Percentiles rank a stretch among this genome's conserved stretches.
Evolutionary conservation across 345 rosid genomes (phyloP).

Genomic region (Firmiana major): DNA sequence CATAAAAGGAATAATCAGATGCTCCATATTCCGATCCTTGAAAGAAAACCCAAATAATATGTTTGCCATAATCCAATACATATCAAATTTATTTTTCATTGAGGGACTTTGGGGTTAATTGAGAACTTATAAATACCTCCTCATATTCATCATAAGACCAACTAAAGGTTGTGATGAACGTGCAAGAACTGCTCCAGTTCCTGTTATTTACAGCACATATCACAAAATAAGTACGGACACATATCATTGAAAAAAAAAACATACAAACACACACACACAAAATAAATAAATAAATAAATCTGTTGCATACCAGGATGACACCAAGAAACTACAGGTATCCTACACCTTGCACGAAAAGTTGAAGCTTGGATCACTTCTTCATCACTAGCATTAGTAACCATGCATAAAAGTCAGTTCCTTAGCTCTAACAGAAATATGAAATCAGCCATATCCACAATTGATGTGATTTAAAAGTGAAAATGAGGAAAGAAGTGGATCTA

Average conservation of each 20-base stretch:
- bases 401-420: slow-evolving; percentile 17
- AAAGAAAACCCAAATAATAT: slow-evolving; percentile 18
- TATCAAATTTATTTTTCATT: background rate
- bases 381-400: slow-evolving; percentile 51
- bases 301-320: slow-evolving; percentile 74
- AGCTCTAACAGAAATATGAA: slow-evolving; percentile 1
- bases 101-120: background rate
- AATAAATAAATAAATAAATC: too few species aligned
- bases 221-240: slow-evolving; percentile 23
- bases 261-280: background rate
- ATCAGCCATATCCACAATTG: background rate
- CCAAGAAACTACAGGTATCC: slow-evolving; percentile 94
- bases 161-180: slow-evolving; percentile 98
- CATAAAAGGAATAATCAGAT: slow-evolving; percentile 6
- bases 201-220: slow-evolving; percentile 37
- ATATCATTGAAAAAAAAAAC: background rate
- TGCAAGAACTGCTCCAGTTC: slow-evolving; percentile 91
- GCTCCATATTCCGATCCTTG: slow-evolving; percentile 9
- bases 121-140: slow-evolving; percentile 56
- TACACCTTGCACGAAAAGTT: slow-evolving; percentile 78
- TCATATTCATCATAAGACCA: slow-evolving; percentile 96
- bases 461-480: background rate
- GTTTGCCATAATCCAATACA: background rate
- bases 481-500: slow-evolving; percentile 4
- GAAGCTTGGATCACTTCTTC: slow-evolving; percentile 85